Conservation (phyloP, 2,329 filamentous ascomycete species). For the Verticillium nubilum region DNA sequence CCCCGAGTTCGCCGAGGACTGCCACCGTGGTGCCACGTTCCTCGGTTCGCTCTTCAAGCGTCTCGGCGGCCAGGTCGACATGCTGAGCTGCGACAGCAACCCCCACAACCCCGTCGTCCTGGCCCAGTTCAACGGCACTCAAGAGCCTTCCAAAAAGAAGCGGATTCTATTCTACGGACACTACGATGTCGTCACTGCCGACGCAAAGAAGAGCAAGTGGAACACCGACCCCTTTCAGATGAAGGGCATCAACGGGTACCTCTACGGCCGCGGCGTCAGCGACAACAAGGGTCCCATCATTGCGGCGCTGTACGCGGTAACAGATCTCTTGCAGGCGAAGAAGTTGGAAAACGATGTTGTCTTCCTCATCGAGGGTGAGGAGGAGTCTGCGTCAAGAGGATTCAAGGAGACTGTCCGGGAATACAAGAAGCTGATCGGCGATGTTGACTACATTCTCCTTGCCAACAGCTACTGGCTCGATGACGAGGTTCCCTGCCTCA, state of each 20-base stretch:
- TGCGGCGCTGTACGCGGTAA: slow-evolving; percentile 88
- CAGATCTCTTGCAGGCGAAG: slow-evolving; percentile 81
- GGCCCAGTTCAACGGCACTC: slow-evolving; percentile 76
- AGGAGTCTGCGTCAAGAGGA: slow-evolving; percentile 88
- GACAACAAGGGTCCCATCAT: slow-evolving; percentile 97
- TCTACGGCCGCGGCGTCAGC: slow-evolving; percentile 93
- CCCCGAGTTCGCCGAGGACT: slow-evolving; percentile 83
- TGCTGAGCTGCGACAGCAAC: slow-evolving; percentile 74
- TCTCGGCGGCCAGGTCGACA: slow-evolving; percentile 81
- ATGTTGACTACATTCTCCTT: slow-evolving; percentile 88
- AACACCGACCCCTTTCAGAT: slow-evolving; percentile 83
- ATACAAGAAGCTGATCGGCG: slow-evolving; percentile 79
- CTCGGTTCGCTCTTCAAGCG: slow-evolving; percentile 87
- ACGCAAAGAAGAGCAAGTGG: slow-evolving; percentile 80
- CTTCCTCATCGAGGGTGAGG: slow-evolving; percentile 94
- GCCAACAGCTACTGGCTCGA: slow-evolving; percentile 99
- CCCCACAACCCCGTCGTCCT: slow-evolving; percentile 85
- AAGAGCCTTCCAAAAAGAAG: slow-evolving; percentile 61
- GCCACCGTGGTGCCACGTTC: slow-evolving; percentile 85
- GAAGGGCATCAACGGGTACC: slow-evolving; percentile 81
- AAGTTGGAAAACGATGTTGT: slow-evolving; percentile 80
- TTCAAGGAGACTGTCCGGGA: slow-evolving; percentile 78
- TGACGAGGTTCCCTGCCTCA: slow-evolving; percentile 90
- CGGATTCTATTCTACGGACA: slow-evolving; percentile 96
- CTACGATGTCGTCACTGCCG: slow-evolving; percentile 93